Conservation (phyloP, 805 yeast species). For the Schwanniomyces sp. region DNA sequence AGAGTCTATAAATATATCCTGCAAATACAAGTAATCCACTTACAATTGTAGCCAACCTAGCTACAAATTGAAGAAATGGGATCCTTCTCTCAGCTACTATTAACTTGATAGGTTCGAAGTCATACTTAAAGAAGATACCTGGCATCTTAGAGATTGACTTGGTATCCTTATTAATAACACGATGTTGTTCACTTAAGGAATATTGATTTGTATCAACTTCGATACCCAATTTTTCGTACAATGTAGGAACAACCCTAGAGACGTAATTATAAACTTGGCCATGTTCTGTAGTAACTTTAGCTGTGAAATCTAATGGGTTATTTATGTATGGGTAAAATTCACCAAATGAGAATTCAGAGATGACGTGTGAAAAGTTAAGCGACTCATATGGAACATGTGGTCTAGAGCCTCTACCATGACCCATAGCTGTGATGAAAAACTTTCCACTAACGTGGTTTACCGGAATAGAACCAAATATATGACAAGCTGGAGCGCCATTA, state of each 20-base stretch:
- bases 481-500: constrained; percentile 77
- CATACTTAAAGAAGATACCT: constrained; percentile 81
- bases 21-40: constrained; percentile 79
- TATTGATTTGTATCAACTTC: constrained; percentile 82
- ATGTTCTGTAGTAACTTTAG: constrained; percentile 50
- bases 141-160: constrained; percentile 40
- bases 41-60: constrained; percentile 73
- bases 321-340: constrained; percentile 81
- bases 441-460: constrained; percentile 86
- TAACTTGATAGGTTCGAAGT: constrained; percentile 84
- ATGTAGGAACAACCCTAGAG: constrained; percentile 81
- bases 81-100: constrained; percentile 69
- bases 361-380: constrained; percentile 79
- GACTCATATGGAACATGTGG: constrained; percentile 47
- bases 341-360: constrained; percentile 88
- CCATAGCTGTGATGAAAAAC: constrained; percentile 79
- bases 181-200: constrained; percentile 59
- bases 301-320: constrained; percentile 85
- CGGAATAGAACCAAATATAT: constrained; percentile 77
- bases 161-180: constrained; percentile 10
- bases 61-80: constrained; percentile 73
- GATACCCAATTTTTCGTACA: constrained; percentile 68
- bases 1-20: constrained; percentile 59
- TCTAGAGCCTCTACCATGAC: constrained; percentile 58
- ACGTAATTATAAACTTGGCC: constrained; percentile 61